A percentile compares a stretch with the other conserved stretches of the same genome.
These are phyloP conservation scores for Cucumis cinereus DNA, from an alignment of 306 rosid species.

Conservation along the genomic window DNA sequence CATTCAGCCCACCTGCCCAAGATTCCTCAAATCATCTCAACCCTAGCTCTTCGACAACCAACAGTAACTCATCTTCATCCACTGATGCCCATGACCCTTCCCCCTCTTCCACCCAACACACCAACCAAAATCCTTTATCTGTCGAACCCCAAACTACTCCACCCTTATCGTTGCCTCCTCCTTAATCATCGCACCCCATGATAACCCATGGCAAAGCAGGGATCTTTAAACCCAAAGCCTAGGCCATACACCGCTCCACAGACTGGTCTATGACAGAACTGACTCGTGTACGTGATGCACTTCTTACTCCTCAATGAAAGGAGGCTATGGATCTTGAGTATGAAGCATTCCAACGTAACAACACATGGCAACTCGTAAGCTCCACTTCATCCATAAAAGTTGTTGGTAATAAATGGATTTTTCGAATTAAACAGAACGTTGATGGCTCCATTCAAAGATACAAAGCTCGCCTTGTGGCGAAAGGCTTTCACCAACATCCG, in stretches of 20 bases:
- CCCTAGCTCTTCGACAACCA: no score
- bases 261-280: not conserved
- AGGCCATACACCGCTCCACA: rapidly evolving
- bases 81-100: no score
- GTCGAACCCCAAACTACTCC: no score
- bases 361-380: not conserved
- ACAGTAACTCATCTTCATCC: no score
- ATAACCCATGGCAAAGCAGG: not conserved
- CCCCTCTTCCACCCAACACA: no score
- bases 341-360: not conserved
- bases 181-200: not conserved
- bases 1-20: no score
- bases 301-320: not conserved
- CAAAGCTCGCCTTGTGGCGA: no score
- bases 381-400: not conserved
- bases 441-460: no score
- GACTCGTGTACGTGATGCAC: not conserved
- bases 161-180: no score
- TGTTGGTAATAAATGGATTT: not conserved
- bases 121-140: no score
- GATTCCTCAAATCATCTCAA: no score
- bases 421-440: no score
- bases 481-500: not conserved
- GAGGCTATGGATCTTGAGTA: not conserved
- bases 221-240: not conserved